Percentiles rank a stretch among this genome's conserved stretches.
Conservation (phyloP, 495 filamentous ascomycete genomes). For the Bathelium albidoporum region DNA sequence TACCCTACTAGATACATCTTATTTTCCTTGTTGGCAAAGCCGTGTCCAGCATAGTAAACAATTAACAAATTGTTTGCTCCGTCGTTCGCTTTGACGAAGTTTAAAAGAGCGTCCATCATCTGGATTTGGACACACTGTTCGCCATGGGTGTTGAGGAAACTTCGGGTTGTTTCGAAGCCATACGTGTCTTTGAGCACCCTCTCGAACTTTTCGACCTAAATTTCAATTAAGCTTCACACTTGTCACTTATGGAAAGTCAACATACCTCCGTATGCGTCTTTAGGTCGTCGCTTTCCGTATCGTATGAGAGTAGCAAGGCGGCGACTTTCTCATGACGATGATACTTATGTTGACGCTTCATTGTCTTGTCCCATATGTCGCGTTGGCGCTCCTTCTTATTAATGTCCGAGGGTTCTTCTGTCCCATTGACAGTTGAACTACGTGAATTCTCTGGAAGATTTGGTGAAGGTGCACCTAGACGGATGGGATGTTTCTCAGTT, state of each 20-base stretch:
- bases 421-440: background rate
- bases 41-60: constrained; percentile 21
- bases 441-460: background rate
- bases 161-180: background rate
- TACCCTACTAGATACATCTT: background rate
- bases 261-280: background rate
- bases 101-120: constrained; percentile 2
- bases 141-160: background rate
- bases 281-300: background rate
- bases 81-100: constrained; percentile 12
- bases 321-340: background rate
- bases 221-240: background rate
- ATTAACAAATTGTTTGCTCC: constrained; percentile 13
- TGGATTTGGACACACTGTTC: background rate
- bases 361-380: background rate
- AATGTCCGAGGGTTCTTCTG: background rate
- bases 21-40: constrained; percentile 5
- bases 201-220: background rate
- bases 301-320: background rate
- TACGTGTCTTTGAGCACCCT: background rate
- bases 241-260: background rate
- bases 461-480: background rate
- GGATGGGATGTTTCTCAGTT: background rate
- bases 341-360: background rate
- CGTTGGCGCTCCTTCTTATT: background rate